Percentiles rank a stretch among this genome's conserved stretches.
Evolutionary conservation across 2,329 filamentous ascomycete genomes (phyloP).

Genomic region (Metarhizium sp.): DNA sequence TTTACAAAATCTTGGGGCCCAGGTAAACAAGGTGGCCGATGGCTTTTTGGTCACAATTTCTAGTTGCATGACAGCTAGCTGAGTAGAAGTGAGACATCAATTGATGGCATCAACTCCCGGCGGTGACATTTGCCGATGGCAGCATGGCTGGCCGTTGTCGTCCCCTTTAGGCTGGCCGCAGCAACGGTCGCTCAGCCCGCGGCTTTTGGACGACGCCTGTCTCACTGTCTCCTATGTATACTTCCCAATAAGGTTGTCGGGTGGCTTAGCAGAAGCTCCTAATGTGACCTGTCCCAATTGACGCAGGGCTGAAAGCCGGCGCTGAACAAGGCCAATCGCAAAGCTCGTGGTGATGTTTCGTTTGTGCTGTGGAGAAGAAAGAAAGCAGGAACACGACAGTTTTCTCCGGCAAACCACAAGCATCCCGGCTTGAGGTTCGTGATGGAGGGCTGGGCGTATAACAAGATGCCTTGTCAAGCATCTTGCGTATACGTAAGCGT

Average conservation of each 20-base stretch:
- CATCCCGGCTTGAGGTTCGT: background rate
- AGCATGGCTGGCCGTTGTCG: background rate
- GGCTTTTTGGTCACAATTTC: background rate
- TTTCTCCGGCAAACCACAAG: background rate
- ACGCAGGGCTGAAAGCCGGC: background rate
- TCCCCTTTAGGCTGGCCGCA: background rate
- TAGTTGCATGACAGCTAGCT: background rate
- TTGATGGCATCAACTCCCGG: background rate
- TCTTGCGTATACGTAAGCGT: too few relatives aligned
- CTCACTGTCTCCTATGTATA: background rate
- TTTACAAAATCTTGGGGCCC: background rate
- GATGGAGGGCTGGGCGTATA: too few relatives aligned
- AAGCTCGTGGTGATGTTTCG: background rate
- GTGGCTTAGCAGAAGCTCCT: background rate
- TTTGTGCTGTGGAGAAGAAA: background rate
- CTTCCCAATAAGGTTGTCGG: background rate
- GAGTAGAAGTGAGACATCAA: background rate
- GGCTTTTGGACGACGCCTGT: background rate
- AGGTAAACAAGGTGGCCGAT: background rate
- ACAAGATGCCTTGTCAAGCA: background rate
- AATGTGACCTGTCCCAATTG: background rate
- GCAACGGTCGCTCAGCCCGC: background rate
- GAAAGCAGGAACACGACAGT: background rate
- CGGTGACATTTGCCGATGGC: background rate
- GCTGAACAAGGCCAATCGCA: background rate